A percentile compares a stretch with the other conserved stretches of the same genome.
phyloP scores from a whole-genome alignment of 2,329 filamentous ascomycete genomes.

The Cladosporium sp. region DNA sequence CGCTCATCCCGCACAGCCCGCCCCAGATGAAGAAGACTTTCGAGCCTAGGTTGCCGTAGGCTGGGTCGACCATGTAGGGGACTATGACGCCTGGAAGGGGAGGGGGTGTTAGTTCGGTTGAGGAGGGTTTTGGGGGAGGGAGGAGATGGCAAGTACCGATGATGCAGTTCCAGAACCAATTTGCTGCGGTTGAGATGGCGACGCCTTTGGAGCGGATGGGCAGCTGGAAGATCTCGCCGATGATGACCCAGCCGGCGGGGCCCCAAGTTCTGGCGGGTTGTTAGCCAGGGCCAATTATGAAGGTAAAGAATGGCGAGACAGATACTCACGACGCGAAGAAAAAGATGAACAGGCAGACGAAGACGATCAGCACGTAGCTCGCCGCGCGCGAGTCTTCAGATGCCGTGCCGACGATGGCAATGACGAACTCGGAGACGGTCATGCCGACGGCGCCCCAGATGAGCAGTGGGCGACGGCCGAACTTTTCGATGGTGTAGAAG shows the following conservation, averaged over 20 bases:
- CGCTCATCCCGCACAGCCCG: constrained; percentile 27
- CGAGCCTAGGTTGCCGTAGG: constrained; percentile 48
- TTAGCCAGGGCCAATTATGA: background rate
- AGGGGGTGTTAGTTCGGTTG: constrained; percentile 9
- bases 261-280: constrained; percentile 37
- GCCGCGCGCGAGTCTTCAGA: constrained; percentile 44
- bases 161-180: constrained; percentile 81
- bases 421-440: constrained; percentile 79
- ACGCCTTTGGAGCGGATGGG: constrained; percentile 52
- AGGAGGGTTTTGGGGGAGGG: background rate
- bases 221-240: constrained; percentile 85
- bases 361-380: constrained; percentile 58
- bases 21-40: constrained; percentile 46
- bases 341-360: constrained; percentile 89
- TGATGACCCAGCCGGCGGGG: constrained; percentile 56
- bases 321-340: constrained; percentile 62
- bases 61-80: constrained; percentile 60
- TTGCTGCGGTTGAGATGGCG: constrained; percentile 77
- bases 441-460: constrained; percentile 74
- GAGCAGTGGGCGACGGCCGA: constrained; percentile 74
- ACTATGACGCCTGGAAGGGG: constrained; percentile 60
- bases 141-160: background rate
- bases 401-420: constrained; percentile 58
- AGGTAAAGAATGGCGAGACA: background rate
- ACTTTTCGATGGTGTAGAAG: constrained; percentile 78